phyloP scores from a whole-genome alignment of 805 yeast species.

The Candida hungchunana region DNA sequence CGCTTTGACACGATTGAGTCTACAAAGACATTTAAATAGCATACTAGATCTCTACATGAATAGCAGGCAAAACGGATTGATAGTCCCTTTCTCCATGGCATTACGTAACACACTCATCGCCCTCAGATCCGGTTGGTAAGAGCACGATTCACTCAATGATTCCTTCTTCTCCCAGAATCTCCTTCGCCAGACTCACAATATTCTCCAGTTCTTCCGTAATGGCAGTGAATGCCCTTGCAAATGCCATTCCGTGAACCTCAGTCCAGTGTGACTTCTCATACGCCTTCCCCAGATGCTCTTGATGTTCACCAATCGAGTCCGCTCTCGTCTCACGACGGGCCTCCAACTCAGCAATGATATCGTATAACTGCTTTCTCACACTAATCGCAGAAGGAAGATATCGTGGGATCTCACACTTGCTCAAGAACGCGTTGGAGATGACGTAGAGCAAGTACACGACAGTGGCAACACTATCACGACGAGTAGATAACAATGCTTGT shows the following conservation, averaged over 20 bases:
- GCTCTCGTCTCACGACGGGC: constrained; percentile 3
- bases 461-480: constrained; percentile 46
- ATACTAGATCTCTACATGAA: too few species aligned
- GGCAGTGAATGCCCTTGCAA: constrained; percentile 43
- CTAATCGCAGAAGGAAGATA: constrained; percentile 42
- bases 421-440: constrained; percentile 38
- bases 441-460: constrained; percentile 40
- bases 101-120: too few species aligned
- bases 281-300: constrained; percentile 3
- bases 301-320: constrained; percentile 7
- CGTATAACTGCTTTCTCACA: constrained; percentile 40
- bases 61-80: too few species aligned
- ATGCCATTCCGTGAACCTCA: constrained; percentile 45
- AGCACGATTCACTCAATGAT: constrained; percentile 12
- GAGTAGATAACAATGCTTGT: constrained; percentile 35
- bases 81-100: too few species aligned
- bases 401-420: constrained; percentile 35
- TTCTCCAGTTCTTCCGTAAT: constrained; percentile 40
- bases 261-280: constrained; percentile 37
- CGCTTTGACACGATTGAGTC: too few species aligned
- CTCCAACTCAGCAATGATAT: constrained; percentile 34
- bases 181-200: constrained; percentile 34
- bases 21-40: too few species aligned
- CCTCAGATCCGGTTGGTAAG: too few species aligned
- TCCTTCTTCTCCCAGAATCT: constrained; percentile 41